Evolutionary conservation across 164 flowering plant genomes (phyloP), one percentile per base, ranked within the genome.

Genomic region (Akebia trifoliata): DNA sequence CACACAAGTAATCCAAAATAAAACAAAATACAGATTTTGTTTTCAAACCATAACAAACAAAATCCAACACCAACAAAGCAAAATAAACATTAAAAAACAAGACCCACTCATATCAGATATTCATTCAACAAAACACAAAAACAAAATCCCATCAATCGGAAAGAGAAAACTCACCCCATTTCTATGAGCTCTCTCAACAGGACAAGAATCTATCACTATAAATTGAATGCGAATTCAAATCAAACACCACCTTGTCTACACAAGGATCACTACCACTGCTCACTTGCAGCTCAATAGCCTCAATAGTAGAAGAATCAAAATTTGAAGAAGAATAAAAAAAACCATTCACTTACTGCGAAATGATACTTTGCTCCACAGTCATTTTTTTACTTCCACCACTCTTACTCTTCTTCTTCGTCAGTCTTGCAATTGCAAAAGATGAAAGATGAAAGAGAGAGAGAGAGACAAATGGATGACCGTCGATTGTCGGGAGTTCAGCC

Each of bases 141-240:
- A 34, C 15, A 24, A 5, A 37, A 38, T 48, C n/a, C n/a, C n/a
- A n/a, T n/a, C 22, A n/a, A n/a, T n/a, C n/a, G n/a, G n/a, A n/a
- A 54, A 29, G 8, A 31, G n/a, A 31, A 62, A 50, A 18, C 60
- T 78, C 35, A 90, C 99, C 90, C 96, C 97, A 63, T 84, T 82
- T 29, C 72, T 69, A 71, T 90, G 88, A 59, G 99, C 99, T 70
- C 81, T 81, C 71, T 93, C 92, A 25, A 93, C 96, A 39, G 87
- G 97, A 77, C 70, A 87, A 71, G 62, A 72, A 87, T 46, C 99
- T 97, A 81, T 93, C 99, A 67, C 97, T 93, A 66, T 71, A 77
- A 46, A 57, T 83, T 4, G 97, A 72, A 73, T 93, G 99, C 10
- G 83, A 86, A 58, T 93, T 97, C 78, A 90, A 72, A 56, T 93